Evolutionary conservation across 345 rosid species (phyloP), one percentile per base, ranked within the genome.

Genomic region (Ceriops tagal): DNA sequence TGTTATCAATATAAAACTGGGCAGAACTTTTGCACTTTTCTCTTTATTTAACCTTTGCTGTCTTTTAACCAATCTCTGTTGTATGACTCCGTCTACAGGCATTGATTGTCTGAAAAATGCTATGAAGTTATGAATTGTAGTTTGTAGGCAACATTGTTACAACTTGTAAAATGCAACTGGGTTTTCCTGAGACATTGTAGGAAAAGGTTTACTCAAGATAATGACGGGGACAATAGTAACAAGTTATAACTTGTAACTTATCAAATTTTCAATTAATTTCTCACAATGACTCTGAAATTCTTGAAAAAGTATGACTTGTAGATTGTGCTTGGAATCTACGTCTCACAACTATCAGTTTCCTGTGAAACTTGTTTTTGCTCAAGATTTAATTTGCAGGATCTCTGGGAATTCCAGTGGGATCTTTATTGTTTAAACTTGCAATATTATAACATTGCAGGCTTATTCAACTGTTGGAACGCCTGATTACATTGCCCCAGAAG

Each of bases 401-500:
- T 71, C 31, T 46, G 19, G 67, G 37, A 61, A 18, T 49, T 58
- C 43, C 26, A 11, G 32, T 46, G 67, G 49, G 34, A 70, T 28
- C 34, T 24, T 26, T 71, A 9, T 71, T 82, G 37, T 64, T 55
- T 49, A 46, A 66, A 22, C 37, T 32, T 62, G 72, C 8, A n/a
- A 62, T 53, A 70, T 47, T 64, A 28, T 61, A 52, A 65, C 71
- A 35, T 69, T 80, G 57, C 64, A 55, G 76, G 72, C 70, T 51
- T 71, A 73, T 65, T 74, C 71, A 2, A 68, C 70, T 65, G 61
- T 77, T 59, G 80, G 80, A 64, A 77, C 80, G 2, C 80, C 80
- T 18, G 80, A 77, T 49, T 77, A 77, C 19, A 77, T 77, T 64
- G 80, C 80, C 11, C 80, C 80, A 7, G 80, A 77, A 65, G 77